These are phyloP conservation scores for Myrica gale DNA, from an alignment of 306 rosid genomes.

Conservation along the genomic window DNA sequence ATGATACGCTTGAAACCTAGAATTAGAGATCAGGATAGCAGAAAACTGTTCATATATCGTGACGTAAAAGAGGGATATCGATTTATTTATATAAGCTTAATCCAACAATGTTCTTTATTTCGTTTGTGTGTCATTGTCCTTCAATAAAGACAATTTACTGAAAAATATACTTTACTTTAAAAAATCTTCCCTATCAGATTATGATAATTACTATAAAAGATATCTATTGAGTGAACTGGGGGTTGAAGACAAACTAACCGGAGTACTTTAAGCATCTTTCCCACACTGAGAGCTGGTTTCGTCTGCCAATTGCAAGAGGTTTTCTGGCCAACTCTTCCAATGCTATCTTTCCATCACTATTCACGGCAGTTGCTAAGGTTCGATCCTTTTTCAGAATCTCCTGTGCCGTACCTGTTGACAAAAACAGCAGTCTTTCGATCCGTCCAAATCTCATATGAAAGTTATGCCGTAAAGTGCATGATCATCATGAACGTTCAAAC, in stretches of 20 bases:
- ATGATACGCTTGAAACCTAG: not conserved
- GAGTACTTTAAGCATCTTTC: not conserved
- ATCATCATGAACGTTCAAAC: no score
- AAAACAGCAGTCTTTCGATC: not conserved
- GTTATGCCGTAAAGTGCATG: no score
- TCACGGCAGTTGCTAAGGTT: not conserved
- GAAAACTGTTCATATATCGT: no score
- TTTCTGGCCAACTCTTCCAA: constrained; percentile 30
- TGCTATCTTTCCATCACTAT: not conserved
- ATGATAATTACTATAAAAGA: no score
- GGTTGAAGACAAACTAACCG: constrained; percentile 63
- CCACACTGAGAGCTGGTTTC: constrained; percentile 1
- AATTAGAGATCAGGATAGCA: not conserved
- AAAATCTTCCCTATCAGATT: no score
- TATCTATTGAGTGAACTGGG: not conserved
- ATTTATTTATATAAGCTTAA: no score
- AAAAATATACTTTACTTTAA: no score
- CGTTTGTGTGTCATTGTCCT: no score
- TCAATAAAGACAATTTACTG: no score
- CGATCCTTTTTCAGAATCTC: not conserved
- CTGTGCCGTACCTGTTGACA: constrained; percentile 19
- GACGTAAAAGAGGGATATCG: no score
- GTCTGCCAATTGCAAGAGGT: not conserved
- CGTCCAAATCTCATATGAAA: no score
- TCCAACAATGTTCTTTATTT: no score